Evolutionary conservation across 2,329 filamentous ascomycete genomes (phyloP).

Genomic region (Fusarium oxysporum): DNA sequence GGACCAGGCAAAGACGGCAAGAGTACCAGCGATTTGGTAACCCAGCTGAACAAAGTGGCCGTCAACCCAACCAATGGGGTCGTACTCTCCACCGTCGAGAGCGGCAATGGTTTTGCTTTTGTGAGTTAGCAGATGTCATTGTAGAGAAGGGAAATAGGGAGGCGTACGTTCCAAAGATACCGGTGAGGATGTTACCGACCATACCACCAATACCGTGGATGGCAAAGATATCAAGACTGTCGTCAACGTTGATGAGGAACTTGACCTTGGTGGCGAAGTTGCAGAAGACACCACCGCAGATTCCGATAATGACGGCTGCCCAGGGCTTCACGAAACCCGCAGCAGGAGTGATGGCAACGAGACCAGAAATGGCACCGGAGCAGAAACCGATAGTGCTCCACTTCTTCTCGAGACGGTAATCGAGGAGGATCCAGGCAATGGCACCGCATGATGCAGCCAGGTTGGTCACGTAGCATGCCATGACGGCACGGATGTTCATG

Average conservation of each 20-base stretch:
- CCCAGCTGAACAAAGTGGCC: slow-evolving; percentile 77
- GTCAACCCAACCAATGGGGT: slow-evolving; percentile 76
- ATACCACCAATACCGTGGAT: slow-evolving; percentile 90
- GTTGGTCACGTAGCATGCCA: slow-evolving; percentile 91
- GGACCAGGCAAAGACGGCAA: slow-evolving; percentile 73
- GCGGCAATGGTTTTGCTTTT: slow-evolving; percentile 74
- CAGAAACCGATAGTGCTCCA: slow-evolving; percentile 96
- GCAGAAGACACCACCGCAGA: slow-evolving; percentile 73
- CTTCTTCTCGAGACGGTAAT: slow-evolving; percentile 91
- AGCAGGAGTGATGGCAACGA: slow-evolving; percentile 88
- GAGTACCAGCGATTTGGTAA: slow-evolving; percentile 76
- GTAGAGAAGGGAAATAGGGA: neutral
- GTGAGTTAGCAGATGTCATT: slow-evolving; percentile 31
- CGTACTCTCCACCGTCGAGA: slow-evolving; percentile 73
- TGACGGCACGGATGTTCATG: slow-evolving; percentile 87
- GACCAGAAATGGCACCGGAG: slow-evolving; percentile 86
- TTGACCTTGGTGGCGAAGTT: slow-evolving; percentile 90
- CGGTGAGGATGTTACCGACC: slow-evolving; percentile 81
- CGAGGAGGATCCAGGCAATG: slow-evolving; percentile 85
- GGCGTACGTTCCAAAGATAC: slow-evolving; percentile 77
- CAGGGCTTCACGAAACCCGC: slow-evolving; percentile 82
- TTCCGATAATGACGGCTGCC: slow-evolving; percentile 68
- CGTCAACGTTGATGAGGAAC: slow-evolving; percentile 80
- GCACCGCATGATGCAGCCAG: slow-evolving; percentile 84
- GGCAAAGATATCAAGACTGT: slow-evolving; percentile 90